Percentiles rank a stretch among this genome's conserved stretches.
phyloP scores from a whole-genome alignment of 129 eudicot species.

The Daucus carota region DH1_v3.0 NC_030382.2:33272001-33272500 shows the following conservation, averaged over 20 bases:
- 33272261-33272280: not conserved
- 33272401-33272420: conserved; percentile 57
- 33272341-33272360: conserved; percentile 58
- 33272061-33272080: not conserved
- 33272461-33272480: conserved; percentile 49
- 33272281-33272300: not conserved
- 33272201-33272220: not conserved
- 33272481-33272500: not conserved
- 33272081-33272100: not conserved
- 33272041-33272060: not conserved
- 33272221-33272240: not conserved
- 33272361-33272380: conserved; percentile 52
- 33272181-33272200: not conserved
- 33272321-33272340: conserved; percentile 52
- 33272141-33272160: not conserved
- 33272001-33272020: not conserved
- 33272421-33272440: conserved; percentile 58
- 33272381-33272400: conserved; percentile 49
- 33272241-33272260: not conserved
- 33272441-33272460: conserved; percentile 54
- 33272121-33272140: not conserved
- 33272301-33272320: not conserved
- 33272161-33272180: not conserved
- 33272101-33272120: not conserved
- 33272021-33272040: not conserved